Evolutionary conservation across 2,329 filamentous ascomycete species (phyloP), one percentile per base, ranked within the genome.

Genomic region (Didymella keratinophila): DNA sequence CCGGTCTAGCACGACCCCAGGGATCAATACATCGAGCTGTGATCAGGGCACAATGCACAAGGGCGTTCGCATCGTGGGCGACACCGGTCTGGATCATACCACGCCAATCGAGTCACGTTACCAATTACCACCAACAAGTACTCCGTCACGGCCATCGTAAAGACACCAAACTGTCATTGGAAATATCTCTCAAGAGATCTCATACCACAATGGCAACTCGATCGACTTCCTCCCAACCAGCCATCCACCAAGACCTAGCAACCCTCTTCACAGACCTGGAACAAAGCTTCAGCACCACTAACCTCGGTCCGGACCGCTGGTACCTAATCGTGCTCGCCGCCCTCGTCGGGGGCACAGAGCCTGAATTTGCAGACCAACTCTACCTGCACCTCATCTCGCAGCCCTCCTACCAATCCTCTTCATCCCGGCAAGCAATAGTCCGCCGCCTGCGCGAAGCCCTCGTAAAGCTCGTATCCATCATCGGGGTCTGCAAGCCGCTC

Each of bases 401-500:
- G 58, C 79, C 83, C 0, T 71, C 79, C 32, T 83, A 79, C 65
- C 64, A 74, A 1, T 80, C 79, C 0, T 61, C 81, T 0, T 74
- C 74, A 1, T 70, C 80, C 10, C 79, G 84, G 4, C 74, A 85
- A 66, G 71, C 70, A 0, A 76, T 87, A 4, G 75, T 86, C 49
- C 79, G 81, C 1, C 76, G 83, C 2, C 65, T 87, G 2, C 81
- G 87, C 42, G 87, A 89, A 71, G 81, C 81, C 0, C 76, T 89
- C 14, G 71, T 89, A 54, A 88, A 89, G 72, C 74, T 80, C 12
- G 78, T 86, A 1, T 61, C 65, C 12, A 77, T 89, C 2, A 80
- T 87, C 16, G 87, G 87, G 1, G 84, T 89, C 0, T 87, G 84
- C 71, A 88, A 87, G 66, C 85, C 86, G 4, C 73, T 89, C 3